Evolutionary conservation across 768 basidiomycete genomes (phyloP), one percentile per base, ranked within the genome.

Genomic region (Boletus rubropictus): DNA sequence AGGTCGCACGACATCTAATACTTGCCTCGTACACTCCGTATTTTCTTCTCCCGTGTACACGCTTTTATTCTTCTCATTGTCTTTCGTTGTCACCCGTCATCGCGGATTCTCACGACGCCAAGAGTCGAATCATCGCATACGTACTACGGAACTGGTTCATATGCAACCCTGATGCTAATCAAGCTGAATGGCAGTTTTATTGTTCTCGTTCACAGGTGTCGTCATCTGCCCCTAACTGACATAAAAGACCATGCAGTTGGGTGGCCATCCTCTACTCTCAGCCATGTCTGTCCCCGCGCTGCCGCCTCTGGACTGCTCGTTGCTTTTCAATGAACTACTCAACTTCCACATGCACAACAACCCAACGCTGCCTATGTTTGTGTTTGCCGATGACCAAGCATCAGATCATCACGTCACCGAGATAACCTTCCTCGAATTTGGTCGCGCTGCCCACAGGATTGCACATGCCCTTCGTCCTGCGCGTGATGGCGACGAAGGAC

Each of bases 391-490:
- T 48, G 42, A 59, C 18, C 21, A 51, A 7, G 34, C 34, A 45
- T 17, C 48, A 40, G 27, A 50, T 20, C 52, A 50, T 25, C 55
- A 17, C 5, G 20, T 29, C 12, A 45, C 50, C 21, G 41, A 52
- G 20, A 52, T 51, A 39, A 24, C 50, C 31, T 49, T 49, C 37
- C 48, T 49, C 9, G 48, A 50, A 11, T 49, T 49, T 39, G 48
- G 47, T 33, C 48, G 61, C 22, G 67, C 66, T 10, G 50, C 52
- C 11, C 65, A 66, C 36, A 65, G 68, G 24, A 58, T 57, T 3
- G 68, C 65, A 9, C 55, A 62, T n/a, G 18, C 22, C 3, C 45
- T 58, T 32, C 47, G 48, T 22, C 58, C 57, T 10, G 39, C 39
- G 22, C 47, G 49, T 22, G 33, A 29, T 18, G 55, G 53, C 3